Base-by-base conservation (phyloP, 108 stramenopile species). In the Pseudonitzschia delicatissima region DNA sequence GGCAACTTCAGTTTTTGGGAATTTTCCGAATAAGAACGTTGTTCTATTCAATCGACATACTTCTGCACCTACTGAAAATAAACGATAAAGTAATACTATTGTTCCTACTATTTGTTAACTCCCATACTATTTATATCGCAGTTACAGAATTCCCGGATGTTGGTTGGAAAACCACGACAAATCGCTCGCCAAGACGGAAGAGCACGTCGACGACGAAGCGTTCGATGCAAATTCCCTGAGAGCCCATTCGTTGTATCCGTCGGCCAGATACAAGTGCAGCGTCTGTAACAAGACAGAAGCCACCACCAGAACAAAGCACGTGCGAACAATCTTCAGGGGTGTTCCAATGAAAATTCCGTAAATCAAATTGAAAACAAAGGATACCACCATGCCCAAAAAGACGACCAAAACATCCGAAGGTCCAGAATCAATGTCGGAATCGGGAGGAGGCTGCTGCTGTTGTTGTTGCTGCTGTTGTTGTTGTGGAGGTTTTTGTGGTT, bases 381-480 rank as follows among this genome's bases (percentile, higher is more conserved):
- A 67, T 40, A 87, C 76, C 33, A 91, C 37, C 57, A 75, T 76
- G 12, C 84, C 74, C 7, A 88, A 27, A 68, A 91, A 77, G 11
- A 75, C 57, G 11, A 80, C 49, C 52, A 87, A 62, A 23, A 86
- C 78, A 40, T 84, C 80, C 52, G 76, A 49, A 42, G 78, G 67
- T 12, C 55, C 61, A 68, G 76, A 31, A n/a, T 55, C 71, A 8
- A 29, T 9, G 18, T 58, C 23, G 25, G 31, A n/a, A 36, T 18
- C 45, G 2, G 28, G 3, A 5, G 64, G 31, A 7, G 55, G 25
- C 6, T 55, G 25, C 37, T 66, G 53, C 45, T 62, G 68, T 33
- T 71, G 67, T 57, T 62, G 68, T 2, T 21, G 47, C 23, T 48
- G 47, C 32, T 72, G 74, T 44, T 58, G 63, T 11, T 66, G 72